Evolutionary conservation across 768 basidiomycete genomes (phyloP).

Genomic region (Pleurotus citrinopileatus): DNA sequence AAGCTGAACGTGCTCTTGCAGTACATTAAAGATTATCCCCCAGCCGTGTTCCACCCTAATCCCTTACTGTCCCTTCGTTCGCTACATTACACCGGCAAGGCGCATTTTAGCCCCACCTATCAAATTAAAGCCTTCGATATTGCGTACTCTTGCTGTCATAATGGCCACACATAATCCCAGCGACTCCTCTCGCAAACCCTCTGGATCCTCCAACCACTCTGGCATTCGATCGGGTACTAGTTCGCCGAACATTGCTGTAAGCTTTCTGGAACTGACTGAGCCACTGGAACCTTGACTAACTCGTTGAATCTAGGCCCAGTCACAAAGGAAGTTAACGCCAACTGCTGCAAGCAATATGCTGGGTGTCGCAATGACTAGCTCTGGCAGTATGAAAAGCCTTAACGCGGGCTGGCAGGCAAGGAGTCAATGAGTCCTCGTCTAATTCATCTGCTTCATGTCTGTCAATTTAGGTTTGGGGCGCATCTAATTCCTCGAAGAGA

Average conservation of each 20-base stretch:
- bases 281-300: neutral
- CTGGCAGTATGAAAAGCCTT: conserved; percentile 46
- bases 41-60: neutral
- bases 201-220: conserved; percentile 67
- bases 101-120: neutral
- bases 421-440: conserved; percentile 14
- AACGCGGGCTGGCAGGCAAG: conserved; percentile 70
- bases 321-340: conserved; percentile 45
- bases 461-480: conserved; percentile 54
- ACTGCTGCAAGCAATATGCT: conserved; percentile 46
- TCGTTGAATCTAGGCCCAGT: conserved; percentile 28
- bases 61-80: neutral
- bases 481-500: conserved; percentile 45
- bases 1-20: neutral
- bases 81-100: neutral
- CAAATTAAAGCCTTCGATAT: neutral
- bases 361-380: conserved; percentile 46
- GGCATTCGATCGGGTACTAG: conserved; percentile 58
- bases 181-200: conserved; percentile 61
- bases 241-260: conserved; percentile 57
- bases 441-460: conserved; percentile 12
- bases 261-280: conserved; percentile 17
- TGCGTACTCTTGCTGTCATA: conserved; percentile 14
- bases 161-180: conserved; percentile 35
- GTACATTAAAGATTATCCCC: neutral